phyloP scores from a whole-genome alignment of 2,329 filamentous ascomycete species.

The Penicillium sp. region DNA sequence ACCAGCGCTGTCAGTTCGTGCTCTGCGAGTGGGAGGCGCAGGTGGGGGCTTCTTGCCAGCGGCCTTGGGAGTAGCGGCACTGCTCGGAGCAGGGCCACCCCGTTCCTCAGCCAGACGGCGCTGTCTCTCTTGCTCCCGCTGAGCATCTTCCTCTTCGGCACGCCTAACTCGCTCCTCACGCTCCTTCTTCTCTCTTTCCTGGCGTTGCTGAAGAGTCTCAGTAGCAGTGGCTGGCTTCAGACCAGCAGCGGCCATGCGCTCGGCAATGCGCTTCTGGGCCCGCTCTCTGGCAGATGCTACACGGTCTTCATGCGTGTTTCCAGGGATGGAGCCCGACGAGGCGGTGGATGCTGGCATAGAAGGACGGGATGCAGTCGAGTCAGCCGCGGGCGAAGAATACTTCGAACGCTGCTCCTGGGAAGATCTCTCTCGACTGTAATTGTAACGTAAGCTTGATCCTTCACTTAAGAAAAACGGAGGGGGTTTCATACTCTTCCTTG shows the following conservation, averaged over 20 bases:
- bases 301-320: conserved; percentile 88
- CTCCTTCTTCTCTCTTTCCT: conserved; percentile 85
- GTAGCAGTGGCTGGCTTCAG: conserved; percentile 79
- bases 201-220: conserved; percentile 78
- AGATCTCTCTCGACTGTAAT: conserved; percentile 53
- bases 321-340: conserved; percentile 73
- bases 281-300: conserved; percentile 97
- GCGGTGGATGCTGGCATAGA: conserved; percentile 49
- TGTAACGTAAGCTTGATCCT: conserved; percentile 15
- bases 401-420: conserved; percentile 48
- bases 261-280: conserved; percentile 94
- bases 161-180: conserved; percentile 82
- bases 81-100: conserved; percentile 50
- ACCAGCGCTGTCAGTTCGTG: conserved; percentile 54
- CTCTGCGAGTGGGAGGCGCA: conserved; percentile 70
- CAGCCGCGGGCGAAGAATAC: conserved; percentile 46
- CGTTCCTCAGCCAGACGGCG: conserved; percentile 74
- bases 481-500: conserved; percentile 55
- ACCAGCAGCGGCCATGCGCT: conserved; percentile 87
- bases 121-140: conserved; percentile 83
- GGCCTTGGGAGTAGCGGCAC: conserved; percentile 49
- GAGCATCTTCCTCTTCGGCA: conserved; percentile 91
- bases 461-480: not conserved
- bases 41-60: conserved; percentile 71
- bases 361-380: conserved; percentile 33